phyloP scores from a whole-genome alignment of 306 rosid genomes.

The Cicer yamashitae region DNA sequence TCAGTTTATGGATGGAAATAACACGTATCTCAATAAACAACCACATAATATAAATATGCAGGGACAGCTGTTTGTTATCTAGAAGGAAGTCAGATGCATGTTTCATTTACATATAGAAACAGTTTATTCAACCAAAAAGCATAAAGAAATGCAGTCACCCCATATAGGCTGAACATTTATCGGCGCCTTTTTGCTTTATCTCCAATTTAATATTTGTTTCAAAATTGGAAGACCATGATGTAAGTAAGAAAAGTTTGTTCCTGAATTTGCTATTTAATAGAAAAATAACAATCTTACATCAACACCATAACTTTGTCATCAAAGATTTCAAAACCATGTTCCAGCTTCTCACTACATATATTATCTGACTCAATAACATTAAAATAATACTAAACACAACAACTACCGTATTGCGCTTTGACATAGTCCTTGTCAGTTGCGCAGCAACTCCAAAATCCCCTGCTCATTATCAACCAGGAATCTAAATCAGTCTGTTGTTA shows the following conservation, averaged over 20 bases:
- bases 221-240: not conserved
- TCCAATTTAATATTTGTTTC: conserved; percentile 32
- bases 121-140: conserved; percentile 29
- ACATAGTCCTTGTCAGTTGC: conserved; percentile 98
- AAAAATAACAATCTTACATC: conserved; percentile 28
- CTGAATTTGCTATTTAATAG: conserved; percentile 7
- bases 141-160: conserved; percentile 12
- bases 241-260: conserved; percentile 20
- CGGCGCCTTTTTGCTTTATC: not conserved
- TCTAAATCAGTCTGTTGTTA: conserved; percentile 35
- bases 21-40: not conserved
- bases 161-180: conserved; percentile 25
- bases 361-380: conserved; percentile 14
- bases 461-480: conserved; percentile 54
- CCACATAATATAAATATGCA: conserved; percentile 6
- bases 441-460: conserved; percentile 99
- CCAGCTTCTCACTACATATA: conserved; percentile 27
- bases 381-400: conserved; percentile 30
- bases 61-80: conserved; percentile 2
- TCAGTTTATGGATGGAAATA: conserved; percentile 38
- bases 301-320: conserved; percentile 19
- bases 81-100: conserved; percentile 22
- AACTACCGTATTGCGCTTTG: conserved; percentile 97
- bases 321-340: conserved; percentile 35
- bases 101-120: conserved; percentile 12